A percentile compares a stretch with the other conserved stretches of the same genome.
Evolutionary conservation across 129 eudicot species (phyloP).

Genomic region (Tagetes patula): DNA sequence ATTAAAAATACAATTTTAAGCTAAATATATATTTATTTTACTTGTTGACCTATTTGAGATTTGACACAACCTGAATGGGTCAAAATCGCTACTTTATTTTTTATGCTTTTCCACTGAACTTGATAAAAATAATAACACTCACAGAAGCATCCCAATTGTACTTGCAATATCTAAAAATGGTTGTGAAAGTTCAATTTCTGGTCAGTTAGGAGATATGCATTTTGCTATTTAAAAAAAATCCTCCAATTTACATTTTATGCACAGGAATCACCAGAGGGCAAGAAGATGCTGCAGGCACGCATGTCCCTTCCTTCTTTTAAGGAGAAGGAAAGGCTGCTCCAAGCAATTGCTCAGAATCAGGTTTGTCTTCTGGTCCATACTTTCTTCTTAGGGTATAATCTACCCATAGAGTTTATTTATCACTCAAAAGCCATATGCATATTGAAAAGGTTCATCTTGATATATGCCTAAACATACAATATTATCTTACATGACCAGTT

Average conservation of each 20-base stretch:
- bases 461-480: slow-evolving; percentile 9
- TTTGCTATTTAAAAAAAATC: background rate
- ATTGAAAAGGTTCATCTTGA: background rate
- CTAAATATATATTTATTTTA: background rate
- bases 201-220: background rate
- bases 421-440: slow-evolving; percentile 16
- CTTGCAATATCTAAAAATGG: background rate
- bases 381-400: slow-evolving; percentile 11
- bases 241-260: slow-evolving; percentile 3
- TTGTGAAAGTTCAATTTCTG: background rate
- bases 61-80: background rate
- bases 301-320: slow-evolving; percentile 89
- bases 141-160: background rate
- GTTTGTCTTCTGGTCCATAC: slow-evolving; percentile 37
- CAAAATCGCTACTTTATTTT: background rate
- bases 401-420: background rate
- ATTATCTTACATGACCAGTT: slow-evolving; percentile 11
- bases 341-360: slow-evolving; percentile 97
- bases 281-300: slow-evolving; percentile 74
- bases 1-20: background rate
- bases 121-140: background rate
- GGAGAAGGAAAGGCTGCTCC: slow-evolving; percentile 95
- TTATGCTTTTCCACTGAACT: background rate
- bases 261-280: slow-evolving; percentile 98
- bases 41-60: background rate